Conservation (phyloP, 1,284 basidiomycete species). For the Athelia psychrophila region DNA sequence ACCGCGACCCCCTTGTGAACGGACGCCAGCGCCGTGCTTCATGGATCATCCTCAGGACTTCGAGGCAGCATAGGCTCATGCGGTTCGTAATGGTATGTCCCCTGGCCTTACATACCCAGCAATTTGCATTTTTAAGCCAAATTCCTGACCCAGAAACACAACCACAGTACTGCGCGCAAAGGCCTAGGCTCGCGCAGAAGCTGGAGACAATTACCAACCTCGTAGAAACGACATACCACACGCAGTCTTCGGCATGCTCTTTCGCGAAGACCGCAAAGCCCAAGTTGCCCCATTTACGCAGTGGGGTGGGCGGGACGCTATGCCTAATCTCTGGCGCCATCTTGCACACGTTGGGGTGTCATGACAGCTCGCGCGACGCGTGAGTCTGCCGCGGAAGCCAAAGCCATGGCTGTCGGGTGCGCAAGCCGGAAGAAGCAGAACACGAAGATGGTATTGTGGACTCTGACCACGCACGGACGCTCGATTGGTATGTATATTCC, state of each 20-base stretch:
- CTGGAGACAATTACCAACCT: conserved; percentile 54
- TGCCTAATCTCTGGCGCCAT: conserved; percentile 37
- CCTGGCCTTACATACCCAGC: too few relatives aligned
- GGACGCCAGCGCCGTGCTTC: too few relatives aligned
- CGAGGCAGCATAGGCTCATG: too few relatives aligned
- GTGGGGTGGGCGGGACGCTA: conserved; percentile 42
- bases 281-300: conserved; percentile 33
- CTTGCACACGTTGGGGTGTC: conserved; percentile 43
- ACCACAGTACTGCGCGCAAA: too few relatives aligned
- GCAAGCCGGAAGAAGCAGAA: conserved; percentile 28
- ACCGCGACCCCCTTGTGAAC: too few relatives aligned
- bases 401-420: conserved; percentile 35
- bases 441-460: conserved; percentile 38
- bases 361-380: conserved; percentile 39
- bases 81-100: too few relatives aligned
- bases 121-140: too few relatives aligned
- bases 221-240: conserved; percentile 43
- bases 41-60: too few relatives aligned
- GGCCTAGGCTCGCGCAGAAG: too few relatives aligned
- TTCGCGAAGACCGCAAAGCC: conserved; percentile 31
- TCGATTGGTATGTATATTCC: conserved; percentile 28
- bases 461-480: conserved; percentile 32
- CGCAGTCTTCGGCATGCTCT: conserved; percentile 32
- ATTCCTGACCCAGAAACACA: too few relatives aligned
- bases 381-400: conserved; percentile 38